Conservation (phyloP, 371 early-diverging fungal genomes). For the Mortierella sp. region DNA sequence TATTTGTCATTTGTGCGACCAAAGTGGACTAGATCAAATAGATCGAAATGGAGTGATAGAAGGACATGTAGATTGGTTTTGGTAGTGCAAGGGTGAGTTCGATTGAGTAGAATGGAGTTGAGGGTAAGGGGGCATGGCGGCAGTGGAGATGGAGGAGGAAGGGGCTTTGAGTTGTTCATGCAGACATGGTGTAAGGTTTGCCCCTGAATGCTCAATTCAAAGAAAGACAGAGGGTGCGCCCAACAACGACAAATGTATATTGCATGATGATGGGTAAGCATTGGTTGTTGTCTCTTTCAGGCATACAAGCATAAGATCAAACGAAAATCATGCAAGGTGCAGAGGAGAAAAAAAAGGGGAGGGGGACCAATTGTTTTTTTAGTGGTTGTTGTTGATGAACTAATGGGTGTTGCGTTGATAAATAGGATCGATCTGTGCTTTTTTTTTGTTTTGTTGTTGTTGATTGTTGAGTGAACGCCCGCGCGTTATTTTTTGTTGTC, state of each 20-base stretch:
- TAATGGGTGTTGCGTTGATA: not conserved
- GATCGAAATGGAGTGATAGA: not conserved
- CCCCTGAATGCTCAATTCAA: not conserved
- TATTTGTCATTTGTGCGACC: not conserved
- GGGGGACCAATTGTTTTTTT: not conserved
- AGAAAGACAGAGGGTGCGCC: not conserved
- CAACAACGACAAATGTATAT: not conserved
- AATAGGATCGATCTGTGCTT: not conserved
- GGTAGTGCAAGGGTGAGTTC: not conserved
- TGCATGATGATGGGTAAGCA: constrained; percentile 6
- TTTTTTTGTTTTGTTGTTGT: not conserved
- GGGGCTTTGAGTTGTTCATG: not conserved
- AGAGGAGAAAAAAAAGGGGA: not conserved
- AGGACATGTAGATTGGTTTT: not conserved
- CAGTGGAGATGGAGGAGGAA: not conserved
- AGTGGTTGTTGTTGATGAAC: not conserved
- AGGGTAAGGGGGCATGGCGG: no score
- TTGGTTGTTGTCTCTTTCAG: not conserved
- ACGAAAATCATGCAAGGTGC: constrained; percentile 5
- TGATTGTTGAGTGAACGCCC: no score
- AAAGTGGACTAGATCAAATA: not conserved
- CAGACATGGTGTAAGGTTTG: constrained; percentile 4
- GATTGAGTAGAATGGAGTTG: not conserved
- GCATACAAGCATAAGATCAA: not conserved
- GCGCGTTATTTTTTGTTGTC: not conserved